Percentiles rank a stretch among this genome's conserved stretches.
Conservation (phyloP, 495 filamentous ascomycete genomes). For the Annulohypoxylon maeteangense region DNA sequence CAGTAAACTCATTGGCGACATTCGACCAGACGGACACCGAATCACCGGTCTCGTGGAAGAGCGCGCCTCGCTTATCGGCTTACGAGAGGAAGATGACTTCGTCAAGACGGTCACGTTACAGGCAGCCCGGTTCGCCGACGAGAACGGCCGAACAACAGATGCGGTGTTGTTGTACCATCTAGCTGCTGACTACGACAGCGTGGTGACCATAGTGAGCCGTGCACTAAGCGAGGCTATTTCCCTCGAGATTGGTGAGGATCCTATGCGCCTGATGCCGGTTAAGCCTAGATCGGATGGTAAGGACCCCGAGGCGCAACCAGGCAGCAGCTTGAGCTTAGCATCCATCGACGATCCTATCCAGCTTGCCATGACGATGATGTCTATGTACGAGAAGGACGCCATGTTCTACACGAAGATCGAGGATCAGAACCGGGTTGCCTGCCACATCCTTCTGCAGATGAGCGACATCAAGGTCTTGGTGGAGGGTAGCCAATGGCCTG, state of each 20-base stretch:
- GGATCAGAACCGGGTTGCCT: constrained; percentile 73
- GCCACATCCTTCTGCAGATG: constrained; percentile 78
- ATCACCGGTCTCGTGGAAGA: constrained; percentile 89
- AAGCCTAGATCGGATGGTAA: constrained; percentile 66
- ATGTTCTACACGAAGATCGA: constrained; percentile 78
- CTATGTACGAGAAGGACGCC: constrained; percentile 78
- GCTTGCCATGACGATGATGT: constrained; percentile 81
- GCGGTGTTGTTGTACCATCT: constrained; percentile 94
- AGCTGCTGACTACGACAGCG: constrained; percentile 91
- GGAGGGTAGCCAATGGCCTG: constrained; percentile 75
- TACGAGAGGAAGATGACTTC: constrained; percentile 83
- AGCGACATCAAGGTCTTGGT: constrained; percentile 78
- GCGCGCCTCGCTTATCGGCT: constrained; percentile 82
- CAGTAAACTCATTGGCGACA: constrained; percentile 91
- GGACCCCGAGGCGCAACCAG: constrained; percentile 48
- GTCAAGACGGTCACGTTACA: constrained; percentile 86
- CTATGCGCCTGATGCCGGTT: constrained; percentile 78
- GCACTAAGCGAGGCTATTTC: constrained; percentile 89
- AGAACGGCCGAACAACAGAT: constrained; percentile 90
- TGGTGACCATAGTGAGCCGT: constrained; percentile 86
- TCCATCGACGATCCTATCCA: constrained; percentile 85
- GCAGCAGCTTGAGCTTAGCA: constrained; percentile 80
- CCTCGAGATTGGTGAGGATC: constrained; percentile 80
- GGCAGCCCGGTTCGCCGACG: constrained; percentile 90
- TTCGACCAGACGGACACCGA: constrained; percentile 80